Evolutionary conservation across 768 basidiomycete species (phyloP).

Genomic region (Lentinula edodes): DNA sequence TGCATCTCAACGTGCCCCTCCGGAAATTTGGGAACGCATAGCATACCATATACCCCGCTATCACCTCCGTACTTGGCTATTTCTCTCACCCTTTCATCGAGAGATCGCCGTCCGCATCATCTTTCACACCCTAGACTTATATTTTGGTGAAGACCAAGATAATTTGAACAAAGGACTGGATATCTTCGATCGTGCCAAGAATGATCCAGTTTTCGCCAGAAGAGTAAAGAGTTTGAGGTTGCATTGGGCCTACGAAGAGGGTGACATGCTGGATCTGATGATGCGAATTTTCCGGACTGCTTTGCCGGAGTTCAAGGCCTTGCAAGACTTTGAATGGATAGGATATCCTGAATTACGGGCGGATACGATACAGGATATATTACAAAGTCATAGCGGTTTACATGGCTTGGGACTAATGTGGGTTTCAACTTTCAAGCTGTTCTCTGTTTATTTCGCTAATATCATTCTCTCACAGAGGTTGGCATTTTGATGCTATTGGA

Average conservation of each 20-base stretch:
- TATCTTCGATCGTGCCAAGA: slow-evolving; percentile 62
- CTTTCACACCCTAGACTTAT: slow-evolving; percentile 63
- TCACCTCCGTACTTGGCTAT: slow-evolving; percentile 66
- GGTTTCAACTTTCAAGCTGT: slow-evolving; percentile 8
- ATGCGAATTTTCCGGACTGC: slow-evolving; percentile 58
- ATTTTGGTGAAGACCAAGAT: slow-evolving; percentile 62
- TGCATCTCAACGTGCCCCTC: slow-evolving; percentile 55
- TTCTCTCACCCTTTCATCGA: slow-evolving; percentile 56
- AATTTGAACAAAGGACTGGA: slow-evolving; percentile 57
- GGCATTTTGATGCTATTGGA: slow-evolving; percentile 70
- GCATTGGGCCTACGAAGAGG: slow-evolving; percentile 68
- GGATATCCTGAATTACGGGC: slow-evolving; percentile 65
- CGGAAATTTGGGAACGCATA: slow-evolving; percentile 66
- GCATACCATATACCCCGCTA: slow-evolving; percentile 57
- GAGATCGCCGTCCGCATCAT: slow-evolving; percentile 60
- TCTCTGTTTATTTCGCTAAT: neutral
- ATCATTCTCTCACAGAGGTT: slow-evolving; percentile 37
- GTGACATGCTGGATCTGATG: slow-evolving; percentile 62
- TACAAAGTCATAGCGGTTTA: slow-evolving; percentile 48
- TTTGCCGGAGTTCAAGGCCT: slow-evolving; percentile 55
- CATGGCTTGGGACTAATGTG: slow-evolving; percentile 57
- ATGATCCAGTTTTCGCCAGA: slow-evolving; percentile 54
- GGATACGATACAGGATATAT: slow-evolving; percentile 59
- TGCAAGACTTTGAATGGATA: slow-evolving; percentile 71
- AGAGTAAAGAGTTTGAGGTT: slow-evolving; percentile 53